Evolutionary conservation across 2,329 filamentous ascomycete species (phyloP), one percentile per base, ranked within the genome.

Genomic region (Fusarium sp.): DNA sequence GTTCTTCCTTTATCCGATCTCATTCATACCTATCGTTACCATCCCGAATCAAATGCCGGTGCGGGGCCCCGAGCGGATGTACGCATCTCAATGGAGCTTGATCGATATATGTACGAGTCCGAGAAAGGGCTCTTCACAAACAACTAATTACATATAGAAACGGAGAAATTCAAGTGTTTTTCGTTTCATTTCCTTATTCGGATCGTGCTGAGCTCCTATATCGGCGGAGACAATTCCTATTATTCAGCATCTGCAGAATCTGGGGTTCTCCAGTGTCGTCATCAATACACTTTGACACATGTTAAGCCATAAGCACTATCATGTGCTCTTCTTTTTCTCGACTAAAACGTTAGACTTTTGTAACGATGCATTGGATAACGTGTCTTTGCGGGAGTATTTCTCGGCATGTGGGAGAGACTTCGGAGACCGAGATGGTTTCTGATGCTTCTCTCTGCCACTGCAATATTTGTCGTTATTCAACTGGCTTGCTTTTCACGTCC

Each of bases 401-500:
- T 39, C 66, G 71, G 47, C 14, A 58, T 53, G 59, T 73, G 55
- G 44, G 30, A 30, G 26, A 50, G 22, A 5, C 28, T 51, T 28
- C 47, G 32, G n/a, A 30, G 42, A 35, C 47, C 38, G 14, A n/a
- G 20, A 51, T 32, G 9, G 42, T 24, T 18, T 50, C 32, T 28
- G 50, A 44, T 18, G 17, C 82, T 14, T 59, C 72, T 26, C 66
- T 84, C 5, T 81, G 79, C 50, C 82, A 84, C 55, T 81, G 83
- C 69, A 59, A 77, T 41, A 60, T 73, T 2, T 82, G 80, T 35
- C 77, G 81, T 12, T 76, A 80, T 48, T 72, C 62, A 3, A 83
- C 81, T 8, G 84, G 84, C 10, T 64, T 82, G 2, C 76, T 86
- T 5, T 85, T 77, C 70, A 79, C 79, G 5, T 85, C 83, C 1